A percentile compares a stretch with the other conserved stretches of the same genome.
These are phyloP conservation scores for Lachnellula subtilissima DNA, from an alignment of 2,329 filamentous ascomycete species.

Conservation along the genomic window DNA sequence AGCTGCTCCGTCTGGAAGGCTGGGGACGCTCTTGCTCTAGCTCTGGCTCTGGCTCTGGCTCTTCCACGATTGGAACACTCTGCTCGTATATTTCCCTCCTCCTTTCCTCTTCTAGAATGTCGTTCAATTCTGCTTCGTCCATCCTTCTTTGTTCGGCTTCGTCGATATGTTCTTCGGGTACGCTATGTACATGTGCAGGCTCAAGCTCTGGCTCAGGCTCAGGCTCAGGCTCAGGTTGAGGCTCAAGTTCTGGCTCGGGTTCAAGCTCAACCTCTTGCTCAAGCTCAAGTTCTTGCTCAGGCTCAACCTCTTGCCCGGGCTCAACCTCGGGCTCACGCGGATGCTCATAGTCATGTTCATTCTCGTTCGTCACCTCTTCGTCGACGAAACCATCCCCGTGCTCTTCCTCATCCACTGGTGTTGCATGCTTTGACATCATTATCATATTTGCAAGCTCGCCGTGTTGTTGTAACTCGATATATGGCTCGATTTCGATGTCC, in stretches of 20 bases:
- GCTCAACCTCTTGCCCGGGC: slow-evolving; percentile 2
- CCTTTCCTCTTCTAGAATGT: slow-evolving; percentile 43
- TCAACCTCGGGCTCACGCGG: slow-evolving; percentile 4
- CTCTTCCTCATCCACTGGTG: slow-evolving; percentile 25
- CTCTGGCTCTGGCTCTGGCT: background rate
- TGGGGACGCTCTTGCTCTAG: background rate
- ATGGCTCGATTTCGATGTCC: slow-evolving; percentile 83
- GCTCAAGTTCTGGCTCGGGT: slow-evolving; percentile 2
- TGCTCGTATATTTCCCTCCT: slow-evolving; percentile 49
- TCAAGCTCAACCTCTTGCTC: slow-evolving; percentile 4
- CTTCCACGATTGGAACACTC: background rate
- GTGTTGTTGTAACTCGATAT: slow-evolving; percentile 55
- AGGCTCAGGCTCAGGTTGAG: slow-evolving; percentile 15
- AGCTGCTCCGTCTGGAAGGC: slow-evolving; percentile 3
- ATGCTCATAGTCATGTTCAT: slow-evolving; percentile 10
- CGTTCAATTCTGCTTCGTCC: slow-evolving; percentile 46
- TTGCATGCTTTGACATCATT: slow-evolving; percentile 1
- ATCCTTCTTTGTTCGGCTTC: slow-evolving; percentile 7
- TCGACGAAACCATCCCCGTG: slow-evolving; percentile 25
- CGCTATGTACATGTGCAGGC: slow-evolving; percentile 2
- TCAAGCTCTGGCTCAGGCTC: slow-evolving; percentile 4
- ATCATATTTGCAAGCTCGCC: slow-evolving; percentile 56
- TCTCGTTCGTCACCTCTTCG: slow-evolving; percentile 6
- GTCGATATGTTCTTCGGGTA: slow-evolving; percentile 44
- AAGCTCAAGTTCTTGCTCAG: slow-evolving; percentile 31